Percentiles rank a stretch among this genome's conserved stretches.
Conservation (phyloP, 495 filamentous ascomycete species). For the Tuber microsphaerosporum region DNA sequence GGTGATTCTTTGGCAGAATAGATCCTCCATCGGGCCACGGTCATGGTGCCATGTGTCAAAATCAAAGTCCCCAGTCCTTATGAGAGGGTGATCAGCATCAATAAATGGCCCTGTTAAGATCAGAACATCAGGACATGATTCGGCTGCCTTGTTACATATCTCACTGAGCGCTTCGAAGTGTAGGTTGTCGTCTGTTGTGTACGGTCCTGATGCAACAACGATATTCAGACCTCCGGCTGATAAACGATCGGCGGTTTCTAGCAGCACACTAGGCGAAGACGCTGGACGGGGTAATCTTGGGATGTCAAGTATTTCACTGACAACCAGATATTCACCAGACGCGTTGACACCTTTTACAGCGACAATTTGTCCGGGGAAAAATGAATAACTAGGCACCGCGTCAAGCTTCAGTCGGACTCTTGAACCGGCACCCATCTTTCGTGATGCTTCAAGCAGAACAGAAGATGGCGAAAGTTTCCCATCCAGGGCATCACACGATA, state of each 20-base stretch:
- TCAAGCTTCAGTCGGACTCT: constrained; percentile 73
- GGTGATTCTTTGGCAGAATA: constrained; percentile 77
- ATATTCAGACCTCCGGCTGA: constrained; percentile 63
- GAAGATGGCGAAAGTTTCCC: constrained; percentile 78
- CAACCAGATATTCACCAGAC: constrained; percentile 73
- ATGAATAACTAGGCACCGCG: constrained; percentile 61
- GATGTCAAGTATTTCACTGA: constrained; percentile 65
- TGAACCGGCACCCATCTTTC: constrained; percentile 72
- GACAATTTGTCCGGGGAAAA: constrained; percentile 93
- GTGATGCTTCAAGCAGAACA: constrained; percentile 76
- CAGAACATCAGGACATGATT: constrained; percentile 68
- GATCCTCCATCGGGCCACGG: constrained; percentile 60
- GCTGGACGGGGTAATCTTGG: constrained; percentile 65
- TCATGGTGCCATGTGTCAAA: constrained; percentile 41
- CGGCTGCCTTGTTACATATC: constrained; percentile 67
- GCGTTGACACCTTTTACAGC: constrained; percentile 80
- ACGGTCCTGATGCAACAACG: constrained; percentile 75
- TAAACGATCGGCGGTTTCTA: constrained; percentile 59
- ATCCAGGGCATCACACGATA: constrained; percentile 75
- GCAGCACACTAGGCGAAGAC: constrained; percentile 54
- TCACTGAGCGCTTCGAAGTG: constrained; percentile 78
- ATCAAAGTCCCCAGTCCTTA: constrained; percentile 83
- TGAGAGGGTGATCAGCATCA: constrained; percentile 81
- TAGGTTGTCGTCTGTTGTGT: constrained; percentile 83
- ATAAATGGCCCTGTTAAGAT: constrained; percentile 82